Evolutionary conservation across 2,329 filamentous ascomycete species (phyloP), one percentile per base, ranked within the genome.

Genomic region (Magnaporthiopsis incrustans): DNA sequence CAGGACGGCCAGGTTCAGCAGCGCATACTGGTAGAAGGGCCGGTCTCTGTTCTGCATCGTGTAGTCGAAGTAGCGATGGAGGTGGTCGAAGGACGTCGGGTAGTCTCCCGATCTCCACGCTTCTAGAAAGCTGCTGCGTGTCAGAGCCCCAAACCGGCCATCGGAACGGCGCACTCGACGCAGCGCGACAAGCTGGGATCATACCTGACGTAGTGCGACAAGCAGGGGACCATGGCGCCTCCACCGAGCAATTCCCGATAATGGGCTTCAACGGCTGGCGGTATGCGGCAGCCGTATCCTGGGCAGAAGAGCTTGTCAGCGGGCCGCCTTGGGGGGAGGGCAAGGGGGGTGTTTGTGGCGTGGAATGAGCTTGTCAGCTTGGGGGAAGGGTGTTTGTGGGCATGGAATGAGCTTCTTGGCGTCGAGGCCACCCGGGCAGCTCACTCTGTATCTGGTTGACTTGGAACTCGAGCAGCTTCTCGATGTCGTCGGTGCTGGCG

Each of bases 41-140:
- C 90, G 88, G 70, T 96, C 90, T 66, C 87, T 81, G 68, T 87
- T 90, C 70, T 95, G 90, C 86, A 96, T 92, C 1, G 93, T 95
- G 75, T 97, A 97, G 74, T 99, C 95, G 71, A 97, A 99, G 75
- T 97, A 99, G 62, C 92, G 88, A 74, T 98, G 93, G 26, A 99
- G 81, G 68, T 89, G 89, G 71, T 99, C 94, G 72, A 97, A 95
- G 0, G 95, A 90, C 0, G 90, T 91, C 15, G 90, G 87, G 71
- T 94, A 96, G 75, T 98, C 92, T 5, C 94, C 94, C 4, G 92
- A 88, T 73, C 89, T 86, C 94, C 93, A 98, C 0, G 92, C 86
- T 74, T 99, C 93, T 18, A 97, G 86, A 72, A 96, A 98, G 69
- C 89, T 91, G 27, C 66, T n/a, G 25, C 3, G n/a, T n/a, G 44